A percentile compares a stretch with the other conserved stretches of the same genome.
phyloP scores from a whole-genome alignment of 768 basidiomycete species.

The Sporobolomyces pararoseus region DNA sequence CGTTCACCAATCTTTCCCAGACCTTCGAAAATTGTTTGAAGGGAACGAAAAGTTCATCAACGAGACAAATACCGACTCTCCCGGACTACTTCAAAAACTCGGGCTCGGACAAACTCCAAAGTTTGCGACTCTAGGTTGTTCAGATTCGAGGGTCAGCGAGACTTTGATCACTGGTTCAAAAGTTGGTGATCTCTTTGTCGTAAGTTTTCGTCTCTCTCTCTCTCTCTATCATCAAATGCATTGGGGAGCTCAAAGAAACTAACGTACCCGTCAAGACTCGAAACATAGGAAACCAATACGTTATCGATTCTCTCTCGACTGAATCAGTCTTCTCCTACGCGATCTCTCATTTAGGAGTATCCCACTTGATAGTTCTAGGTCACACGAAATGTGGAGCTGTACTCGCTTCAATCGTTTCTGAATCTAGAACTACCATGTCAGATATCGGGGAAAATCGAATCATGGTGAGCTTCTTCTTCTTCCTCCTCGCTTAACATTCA shows the following conservation, averaged over 20 bases:
- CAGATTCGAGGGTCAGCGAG: slow-evolving; percentile 26
- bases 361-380: slow-evolving; percentile 26
- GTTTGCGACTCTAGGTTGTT: slow-evolving; percentile 25
- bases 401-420: slow-evolving; percentile 9
- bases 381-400: slow-evolving; percentile 33
- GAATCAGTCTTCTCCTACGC: slow-evolving; percentile 34
- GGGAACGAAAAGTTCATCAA: slow-evolving; percentile 19
- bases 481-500: neutral
- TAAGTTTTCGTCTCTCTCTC: neutral
- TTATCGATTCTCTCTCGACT: slow-evolving; percentile 23
- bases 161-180: slow-evolving; percentile 9
- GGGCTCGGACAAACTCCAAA: slow-evolving; percentile 21
- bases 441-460: slow-evolving; percentile 30
- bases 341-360: slow-evolving; percentile 20
- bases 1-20: slow-evolving; percentile 16
- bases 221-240: too few relatives aligned
- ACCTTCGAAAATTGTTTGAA: slow-evolving; percentile 14
- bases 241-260: too few relatives aligned
- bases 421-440: neutral
- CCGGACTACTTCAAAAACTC: neutral
- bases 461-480: slow-evolving; percentile 12
- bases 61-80: slow-evolving; percentile 8
- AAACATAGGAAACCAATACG: slow-evolving; percentile 33
- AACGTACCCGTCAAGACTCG: slow-evolving; percentile 13
- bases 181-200: slow-evolving; percentile 30